Evolutionary conservation across 352 stramenopile genomes (phyloP), one percentile per base, ranked within the genome.

Genomic region (Phytophthora fragariaefolia): DNA sequence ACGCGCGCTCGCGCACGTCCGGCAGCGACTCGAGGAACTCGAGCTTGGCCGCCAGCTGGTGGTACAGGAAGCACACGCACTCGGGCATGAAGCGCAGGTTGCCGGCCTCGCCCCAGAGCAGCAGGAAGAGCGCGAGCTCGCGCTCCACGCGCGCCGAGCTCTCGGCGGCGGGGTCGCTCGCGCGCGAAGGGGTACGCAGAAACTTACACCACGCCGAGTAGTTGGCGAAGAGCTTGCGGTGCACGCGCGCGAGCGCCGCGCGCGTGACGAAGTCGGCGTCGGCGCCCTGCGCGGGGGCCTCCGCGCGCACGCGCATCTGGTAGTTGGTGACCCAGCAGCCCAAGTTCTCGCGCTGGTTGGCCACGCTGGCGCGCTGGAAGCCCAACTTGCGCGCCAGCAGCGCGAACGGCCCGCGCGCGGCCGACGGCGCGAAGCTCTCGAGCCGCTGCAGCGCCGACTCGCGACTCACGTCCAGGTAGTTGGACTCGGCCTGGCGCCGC

Each of bases 201-300:
- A 97, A 97, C 50, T 91, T 84, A 74, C 97, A 99, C 98, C 98
- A 99, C 62, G 92, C 88, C 36, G 76, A 63, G 73, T 98, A 98
- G 75, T 98, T 98, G 36, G 85, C 86, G 66, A 97, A 95, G 20
- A 99, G 90, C 63, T 92, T 93, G 15, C 63, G 52, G 66, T 95
- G 87, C 48, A 95, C 77, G 18, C 80, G 74, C 10, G 58, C 63
- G 26, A 94, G 76, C 40, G 85, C 85, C 34, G 77, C 67, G 58
- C 78, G 74, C 15, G 79, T 84, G 5, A 85, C 71, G 32, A 79
- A 81, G 42, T 76, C 79, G n/a, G 67, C 52, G 24, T 71, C 70
- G 12, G 71, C 69, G 5, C 68, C 77, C 12, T 66, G 56, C 0
- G n/a, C n/a, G n/a, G 67, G 54, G 12, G 71, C 54, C 43, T 91